Evolutionary conservation across 2,329 filamentous ascomycete genomes (phyloP).

Genomic region (Talaromyces sp.): DNA sequence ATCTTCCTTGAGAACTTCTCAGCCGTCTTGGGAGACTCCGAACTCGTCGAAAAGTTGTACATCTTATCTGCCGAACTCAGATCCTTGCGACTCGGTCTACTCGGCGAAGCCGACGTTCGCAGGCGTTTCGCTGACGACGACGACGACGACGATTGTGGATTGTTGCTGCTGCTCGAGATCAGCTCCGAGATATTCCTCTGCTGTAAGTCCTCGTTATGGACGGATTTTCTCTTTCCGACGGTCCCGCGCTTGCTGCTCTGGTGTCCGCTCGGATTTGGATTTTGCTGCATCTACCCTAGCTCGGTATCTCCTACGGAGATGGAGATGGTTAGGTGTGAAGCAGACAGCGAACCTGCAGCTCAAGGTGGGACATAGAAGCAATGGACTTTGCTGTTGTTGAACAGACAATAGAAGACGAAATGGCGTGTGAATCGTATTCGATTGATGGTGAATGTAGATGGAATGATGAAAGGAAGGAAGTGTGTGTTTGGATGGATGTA

Average conservation of each 20-base stretch:
- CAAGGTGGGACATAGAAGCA: slow-evolving; percentile 22
- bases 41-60: slow-evolving; percentile 50
- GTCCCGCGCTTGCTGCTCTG: slow-evolving; percentile 44
- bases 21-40: slow-evolving; percentile 33
- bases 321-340: neutral
- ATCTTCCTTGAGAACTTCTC: slow-evolving; percentile 48
- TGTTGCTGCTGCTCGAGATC: slow-evolving; percentile 33
- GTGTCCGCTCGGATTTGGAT: slow-evolving; percentile 33
- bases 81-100: slow-evolving; percentile 13
- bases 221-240: slow-evolving; percentile 42
- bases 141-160: slow-evolving; percentile 26
- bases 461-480: slow-evolving; percentile 3
- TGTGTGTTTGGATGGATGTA: slow-evolving; percentile 3
- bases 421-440: neutral
- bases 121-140: slow-evolving; percentile 39
- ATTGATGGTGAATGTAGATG: neutral
- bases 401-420: neutral
- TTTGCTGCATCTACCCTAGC: slow-evolving; percentile 42
- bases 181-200: slow-evolving; percentile 47
- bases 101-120: slow-evolving; percentile 24
- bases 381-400: neutral
- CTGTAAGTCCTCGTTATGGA: slow-evolving; percentile 31
- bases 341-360: slow-evolving; percentile 2
- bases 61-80: slow-evolving; percentile 45
- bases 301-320: slow-evolving; percentile 23